phyloP scores from a whole-genome alignment of 164 flowering plant genomes.

The Buxus sempervirens region DNA sequence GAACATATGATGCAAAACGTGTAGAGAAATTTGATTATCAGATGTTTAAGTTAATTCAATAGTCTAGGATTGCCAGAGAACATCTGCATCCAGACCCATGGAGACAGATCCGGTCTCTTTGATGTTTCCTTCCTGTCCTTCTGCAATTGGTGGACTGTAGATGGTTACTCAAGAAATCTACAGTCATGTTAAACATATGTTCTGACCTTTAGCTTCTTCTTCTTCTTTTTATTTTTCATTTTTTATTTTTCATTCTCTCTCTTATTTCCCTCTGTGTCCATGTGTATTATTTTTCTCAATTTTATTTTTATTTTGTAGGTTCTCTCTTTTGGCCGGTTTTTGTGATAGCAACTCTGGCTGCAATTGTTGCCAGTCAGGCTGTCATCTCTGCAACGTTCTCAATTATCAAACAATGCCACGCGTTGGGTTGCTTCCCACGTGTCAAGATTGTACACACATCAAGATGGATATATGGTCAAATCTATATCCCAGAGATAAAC shows the following conservation, averaged over 20 bases:
- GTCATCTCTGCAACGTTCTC: constrained; percentile 63
- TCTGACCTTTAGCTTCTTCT: too few relatives aligned
- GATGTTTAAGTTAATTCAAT: not conserved
- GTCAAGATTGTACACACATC: constrained; percentile 62
- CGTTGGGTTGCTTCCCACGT: constrained; percentile 74
- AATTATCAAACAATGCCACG: constrained; percentile 59
- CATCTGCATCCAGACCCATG: not conserved
- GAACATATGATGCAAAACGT: too few relatives aligned
- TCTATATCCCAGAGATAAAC: constrained; percentile 73
- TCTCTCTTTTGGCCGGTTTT: constrained; percentile 57
- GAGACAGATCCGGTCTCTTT: not conserved
- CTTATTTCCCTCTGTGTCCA: not conserved
- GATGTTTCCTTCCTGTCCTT: not conserved
- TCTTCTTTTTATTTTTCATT: too few relatives aligned
- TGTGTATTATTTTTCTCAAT: not conserved
- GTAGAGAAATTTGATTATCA: not conserved
- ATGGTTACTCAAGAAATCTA: too few relatives aligned
- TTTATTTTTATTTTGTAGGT: constrained; percentile 28
- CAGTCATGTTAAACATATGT: too few relatives aligned
- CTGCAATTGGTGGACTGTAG: not conserved
- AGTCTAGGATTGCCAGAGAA: not conserved
- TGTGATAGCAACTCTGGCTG: constrained; percentile 52
- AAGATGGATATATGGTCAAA: constrained; percentile 51
- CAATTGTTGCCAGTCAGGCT: constrained; percentile 65
- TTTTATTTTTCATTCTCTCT: not conserved